Evolutionary conservation across 139 green algal genomes (phyloP), one percentile per base, ranked within the genome.

Genomic region (Chlorella ohadii): DNA sequence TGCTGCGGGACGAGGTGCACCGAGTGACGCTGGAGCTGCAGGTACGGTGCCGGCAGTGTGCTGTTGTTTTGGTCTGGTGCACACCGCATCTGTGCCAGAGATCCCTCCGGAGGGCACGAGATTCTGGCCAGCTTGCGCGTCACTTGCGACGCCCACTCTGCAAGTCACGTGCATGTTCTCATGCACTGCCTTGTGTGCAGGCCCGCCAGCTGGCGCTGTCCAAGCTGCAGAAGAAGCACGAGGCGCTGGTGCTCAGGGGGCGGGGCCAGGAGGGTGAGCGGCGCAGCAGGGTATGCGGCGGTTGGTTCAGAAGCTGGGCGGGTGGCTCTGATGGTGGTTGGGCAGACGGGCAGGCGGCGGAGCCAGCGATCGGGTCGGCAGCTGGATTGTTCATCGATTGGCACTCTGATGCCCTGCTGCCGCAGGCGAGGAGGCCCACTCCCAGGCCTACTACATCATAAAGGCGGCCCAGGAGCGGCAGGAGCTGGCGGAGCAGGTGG

Each of bases 361-460:
- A n/a, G n/a, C n/a, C n/a, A n/a, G n/a, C n/a, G n/a, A n/a, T n/a
- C n/a, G n/a, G n/a, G n/a, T n/a, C n/a, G n/a, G n/a, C n/a, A n/a
- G n/a, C n/a, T n/a, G n/a, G n/a, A n/a, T n/a, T n/a, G n/a, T n/a
- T n/a, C n/a, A n/a, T n/a, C n/a, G n/a, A n/a, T n/a, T n/a, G n/a
- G n/a, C n/a, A n/a, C n/a, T n/a, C n/a, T n/a, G n/a, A n/a, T n/a
- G n/a, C n/a, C n/a, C n/a, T n/a, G n/a, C 27, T 67, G 23, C 23
- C 28, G 44, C 83, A 87, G 77, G 68, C 23, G 91, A 88, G 57
- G 89, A 93, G 85, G 77, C 84, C 17, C 89, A 88, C 76, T 89
- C 83, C 36, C 94, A 97, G 87, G 95, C 94, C 0, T 98, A 98
- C 87, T 97, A 95, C 78, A 90, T 98, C n/a, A 97, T 98, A 88